Conservation (phyloP, 495 filamentous ascomycete genomes). For the Xylaria curta region DNA sequence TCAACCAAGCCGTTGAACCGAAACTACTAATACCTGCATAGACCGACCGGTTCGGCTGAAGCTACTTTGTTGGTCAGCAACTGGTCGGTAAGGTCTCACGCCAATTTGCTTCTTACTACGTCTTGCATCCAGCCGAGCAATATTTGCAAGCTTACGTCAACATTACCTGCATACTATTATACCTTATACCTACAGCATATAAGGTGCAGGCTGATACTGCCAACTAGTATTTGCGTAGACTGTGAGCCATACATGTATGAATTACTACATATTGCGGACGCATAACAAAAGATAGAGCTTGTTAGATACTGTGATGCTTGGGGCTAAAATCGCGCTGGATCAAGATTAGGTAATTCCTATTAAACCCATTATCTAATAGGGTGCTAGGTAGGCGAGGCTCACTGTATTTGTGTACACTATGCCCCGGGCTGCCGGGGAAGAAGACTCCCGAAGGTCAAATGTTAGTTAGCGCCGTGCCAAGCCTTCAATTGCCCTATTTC, state of each 20-base stretch:
- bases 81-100: not conserved
- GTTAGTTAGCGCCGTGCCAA: not conserved
- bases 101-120: conserved; percentile 5
- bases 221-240: not conserved
- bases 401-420: not conserved
- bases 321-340: not conserved
- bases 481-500: not conserved
- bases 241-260: not conserved
- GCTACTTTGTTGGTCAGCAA: not conserved
- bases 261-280: not conserved
- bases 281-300: not conserved
- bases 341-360: not conserved
- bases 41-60: not conserved
- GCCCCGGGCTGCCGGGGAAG: not conserved
- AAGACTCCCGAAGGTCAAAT: not conserved
- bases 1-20: conserved; percentile 4
- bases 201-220: not conserved
- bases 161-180: not conserved
- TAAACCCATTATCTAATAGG: not conserved
- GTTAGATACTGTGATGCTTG: not conserved
- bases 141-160: not conserved
- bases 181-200: not conserved
- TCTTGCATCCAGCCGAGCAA: conserved; percentile 11
- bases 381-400: not conserved
- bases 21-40: not conserved